Evolutionary conservation across 805 yeast species (phyloP).

Genomic region (Barnettozyma sucrosica): DNA sequence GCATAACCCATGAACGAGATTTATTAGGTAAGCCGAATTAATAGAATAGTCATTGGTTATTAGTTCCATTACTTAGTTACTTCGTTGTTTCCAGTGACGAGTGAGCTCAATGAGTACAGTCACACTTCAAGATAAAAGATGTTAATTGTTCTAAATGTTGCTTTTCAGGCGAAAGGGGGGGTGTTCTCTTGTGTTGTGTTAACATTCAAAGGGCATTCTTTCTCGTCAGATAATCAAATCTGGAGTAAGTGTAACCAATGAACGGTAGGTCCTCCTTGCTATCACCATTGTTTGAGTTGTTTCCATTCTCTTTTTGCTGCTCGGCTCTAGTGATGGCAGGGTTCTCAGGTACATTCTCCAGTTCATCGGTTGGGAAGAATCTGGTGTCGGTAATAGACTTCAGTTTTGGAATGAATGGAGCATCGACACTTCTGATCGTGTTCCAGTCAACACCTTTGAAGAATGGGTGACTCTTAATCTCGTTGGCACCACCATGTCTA

Average conservation of each 20-base stretch:
- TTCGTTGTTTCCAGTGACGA: too few species aligned
- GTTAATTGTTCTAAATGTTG: not conserved
- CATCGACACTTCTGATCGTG: slow-evolving; percentile 59
- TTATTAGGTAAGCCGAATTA: not conserved
- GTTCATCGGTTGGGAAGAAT: slow-evolving; percentile 96
- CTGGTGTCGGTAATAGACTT: slow-evolving; percentile 92
- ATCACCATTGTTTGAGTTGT: slow-evolving; percentile 38
- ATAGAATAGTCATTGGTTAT: too few species aligned
- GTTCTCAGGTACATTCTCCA: slow-evolving; percentile 90
- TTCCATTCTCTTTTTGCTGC: slow-evolving; percentile 46
- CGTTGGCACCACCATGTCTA: slow-evolving; percentile 55
- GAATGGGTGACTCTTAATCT: slow-evolving; percentile 67
- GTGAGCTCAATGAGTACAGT: not conserved
- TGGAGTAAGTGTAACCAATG: slow-evolving; percentile 92
- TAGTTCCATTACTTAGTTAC: too few species aligned
- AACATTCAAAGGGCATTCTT: slow-evolving; percentile 43
- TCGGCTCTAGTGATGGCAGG: slow-evolving; percentile 69
- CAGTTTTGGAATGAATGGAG: slow-evolving; percentile 94
- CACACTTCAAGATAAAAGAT: not conserved
- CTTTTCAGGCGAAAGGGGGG: not conserved
- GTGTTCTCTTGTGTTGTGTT: too few species aligned
- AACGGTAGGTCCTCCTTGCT: slow-evolving; percentile 89
- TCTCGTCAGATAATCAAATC: slow-evolving; percentile 87
- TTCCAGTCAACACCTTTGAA: slow-evolving; percentile 86
- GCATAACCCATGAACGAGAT: too few species aligned